Evolutionary conservation across 331 rosid species (phyloP), one percentile per base, ranked within the genome.

Genomic region (Malus hybrid): DNA sequence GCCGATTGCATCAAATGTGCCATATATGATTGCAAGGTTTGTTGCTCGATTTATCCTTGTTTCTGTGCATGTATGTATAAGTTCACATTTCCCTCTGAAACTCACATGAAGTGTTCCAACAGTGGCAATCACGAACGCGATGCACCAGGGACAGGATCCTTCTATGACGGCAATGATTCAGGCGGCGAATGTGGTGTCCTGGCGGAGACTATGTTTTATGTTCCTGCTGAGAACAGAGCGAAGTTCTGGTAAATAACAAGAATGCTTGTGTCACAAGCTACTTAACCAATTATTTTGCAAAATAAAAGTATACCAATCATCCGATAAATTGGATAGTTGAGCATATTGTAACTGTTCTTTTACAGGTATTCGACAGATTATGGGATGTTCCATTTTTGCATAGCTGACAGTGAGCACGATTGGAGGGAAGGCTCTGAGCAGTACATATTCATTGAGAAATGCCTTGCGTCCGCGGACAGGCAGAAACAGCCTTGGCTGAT

Each of bases 401-500:
- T 75, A 55, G 84, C 80, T 54, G 84, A 80, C 55, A 75, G 73
- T 31, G 84, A 80, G 29, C 76, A 80, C 46, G 84, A 80, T 55
- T 75, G 84, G 84, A 75, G 77, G 54, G 84, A 80, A 48, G 80
- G 84, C 5, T 46, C 80, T 13, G 84, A 80, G 64, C 84, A 80
- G 62, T 75, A 75, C 76, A 75, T n/a, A 44, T 80, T 63, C 52
- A 75, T 80, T 16, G 80, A 80, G 73, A 80, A 75, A 55, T 80
- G 84, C 77, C 69, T 80, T 50, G 84, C 84, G 28, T 80, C 84
- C 4, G 80, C 34, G 0, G 80, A 80, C 57, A 76, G 80, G 42
- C 76, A 64, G 50, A 80, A 80, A 70, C 84, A 80, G 24, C 84
- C 84, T 15, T 80, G 84, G 84, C 69, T 80, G 76, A 80, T 80